Evolutionary conservation across 106 monocot genomes (phyloP).

Genomic region (Triglochin maritima): DNA sequence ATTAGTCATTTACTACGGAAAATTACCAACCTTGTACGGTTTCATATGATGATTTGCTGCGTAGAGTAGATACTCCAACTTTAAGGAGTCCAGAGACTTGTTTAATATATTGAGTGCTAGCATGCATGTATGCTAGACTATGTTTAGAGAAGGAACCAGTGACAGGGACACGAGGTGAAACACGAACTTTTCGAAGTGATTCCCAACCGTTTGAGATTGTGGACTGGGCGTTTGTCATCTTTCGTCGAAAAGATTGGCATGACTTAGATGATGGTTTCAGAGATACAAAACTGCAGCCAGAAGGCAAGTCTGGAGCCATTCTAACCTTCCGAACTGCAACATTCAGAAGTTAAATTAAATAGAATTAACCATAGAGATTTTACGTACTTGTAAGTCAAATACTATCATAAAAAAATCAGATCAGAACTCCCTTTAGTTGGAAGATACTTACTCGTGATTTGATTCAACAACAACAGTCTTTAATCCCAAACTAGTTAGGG

Average conservation of each 20-base stretch:
- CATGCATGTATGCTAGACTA: conserved; percentile 88
- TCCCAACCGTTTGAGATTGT: conserved; percentile 75
- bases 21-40: conserved; percentile 26
- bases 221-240: conserved; percentile 65
- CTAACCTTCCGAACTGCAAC: conserved; percentile 77
- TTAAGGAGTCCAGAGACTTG: conserved; percentile 81
- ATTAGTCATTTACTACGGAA: no score
- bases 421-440: no score
- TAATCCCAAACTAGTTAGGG: no score
- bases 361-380: no score
- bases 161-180: conserved; percentile 55
- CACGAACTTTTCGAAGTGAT: conserved; percentile 54
- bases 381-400: no score
- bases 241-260: conserved; percentile 51
- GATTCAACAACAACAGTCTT: no score
- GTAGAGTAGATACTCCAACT: conserved; percentile 61
- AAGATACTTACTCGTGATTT: no score
- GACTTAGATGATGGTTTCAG: conserved; percentile 34
- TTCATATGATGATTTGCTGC: conserved; percentile 60
- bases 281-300: conserved; percentile 69
- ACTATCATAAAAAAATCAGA: no score
- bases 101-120: conserved; percentile 78
- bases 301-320: conserved; percentile 76
- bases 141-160: conserved; percentile 66
- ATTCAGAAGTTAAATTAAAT: not conserved